Evolutionary conservation across 306 rosid species (phyloP), one percentile per base, ranked within the genome.

Genomic region (Vigna angularis): DNA sequence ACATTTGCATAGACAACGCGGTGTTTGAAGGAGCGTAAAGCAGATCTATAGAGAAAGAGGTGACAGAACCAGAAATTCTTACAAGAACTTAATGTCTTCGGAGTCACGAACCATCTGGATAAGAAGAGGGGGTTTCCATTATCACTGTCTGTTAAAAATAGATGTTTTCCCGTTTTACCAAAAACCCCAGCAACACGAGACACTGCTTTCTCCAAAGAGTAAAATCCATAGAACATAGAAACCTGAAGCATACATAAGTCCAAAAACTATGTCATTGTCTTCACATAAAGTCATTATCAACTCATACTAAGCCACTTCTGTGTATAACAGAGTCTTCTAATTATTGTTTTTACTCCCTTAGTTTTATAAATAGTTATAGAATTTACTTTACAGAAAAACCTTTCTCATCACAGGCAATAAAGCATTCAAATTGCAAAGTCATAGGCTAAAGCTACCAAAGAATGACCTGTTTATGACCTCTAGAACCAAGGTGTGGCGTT

Each of bases 401-500:
- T 9, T 38, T 38, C 42, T 7, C 9, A 6, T 38, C 42, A 6
- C 42, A 5, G 36, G 53, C 12, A 48, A 66, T 47, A 72, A 76
- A 72, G 45, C 12, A 49, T 52, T 67, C 59, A 38, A 73, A 28
- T 28, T 28, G 32, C 32, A 3, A 3, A 38, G 42, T 38, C 42
- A 38, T 6, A 38, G 4, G 28, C 45, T 5, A 34, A 42, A 38
- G 76, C 57, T 69, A 36, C 49, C 48, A 72, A 38, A 58, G 36
- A 71, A 58, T 72, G 48, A 90, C 98, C 90, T 94, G 97, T 38
- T 84, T 89, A 82, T 94, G 97, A 44, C 95, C 97, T 83, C 97
- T 82, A 64, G 97, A 80, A 81, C 98, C 98, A 11, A 94, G 97
- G 82, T 94, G 97, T 22, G 98, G 98, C 4, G 98, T 90, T 13